Evolutionary conservation across 805 yeast species (phyloP), one percentile per base, ranked within the genome.

Genomic region (Ogataea nonfermentans): DNA sequence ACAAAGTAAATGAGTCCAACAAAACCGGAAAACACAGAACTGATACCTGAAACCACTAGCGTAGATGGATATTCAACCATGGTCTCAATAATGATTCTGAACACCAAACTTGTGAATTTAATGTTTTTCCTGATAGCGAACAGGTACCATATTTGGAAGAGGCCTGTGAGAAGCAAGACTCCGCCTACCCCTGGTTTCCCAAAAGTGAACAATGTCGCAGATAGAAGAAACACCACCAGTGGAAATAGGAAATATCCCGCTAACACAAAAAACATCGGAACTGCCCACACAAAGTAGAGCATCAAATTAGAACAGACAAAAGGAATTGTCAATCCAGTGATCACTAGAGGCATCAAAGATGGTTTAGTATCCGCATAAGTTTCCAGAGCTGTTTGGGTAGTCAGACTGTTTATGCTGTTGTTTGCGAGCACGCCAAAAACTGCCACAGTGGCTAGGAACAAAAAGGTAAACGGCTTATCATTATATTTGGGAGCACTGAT

Each of bases 51-150:
- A 2, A 82, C 74, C 9, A 78, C 27, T 31, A 85, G 55, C 0
- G 87, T 78, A 6, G 89, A 79, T 7, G 95, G 95, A 52, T 81
- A 80, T 24, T 68, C 57, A 45, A 74, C 74, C 77, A 85, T 81
- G 5, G 85, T 95, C 53, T 81, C 86, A 49, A 90, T 81, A n/a
- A 84, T 77, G 2, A 59, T 50, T 28, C 56, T 49, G 28, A 61
- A 37, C 46, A 59, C 47, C 9, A 53, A 17, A 12, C 61, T 52
- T 2, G 63, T 59, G 37, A 59, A 61, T 28, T 57, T 52, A 20
- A 61, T 42, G 37, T 58, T 54, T 37, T 44, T 56, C 23, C 48
- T 50, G 37, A 53, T 56, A 8, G 40, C 48, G 26, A 49, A 48
- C 40, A 58, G 40, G 38, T 57, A 60, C 36, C 48, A 34, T 1